Conservation (phyloP, 176 grass and related monocot species). For the Eragrostis curvula region DNA sequence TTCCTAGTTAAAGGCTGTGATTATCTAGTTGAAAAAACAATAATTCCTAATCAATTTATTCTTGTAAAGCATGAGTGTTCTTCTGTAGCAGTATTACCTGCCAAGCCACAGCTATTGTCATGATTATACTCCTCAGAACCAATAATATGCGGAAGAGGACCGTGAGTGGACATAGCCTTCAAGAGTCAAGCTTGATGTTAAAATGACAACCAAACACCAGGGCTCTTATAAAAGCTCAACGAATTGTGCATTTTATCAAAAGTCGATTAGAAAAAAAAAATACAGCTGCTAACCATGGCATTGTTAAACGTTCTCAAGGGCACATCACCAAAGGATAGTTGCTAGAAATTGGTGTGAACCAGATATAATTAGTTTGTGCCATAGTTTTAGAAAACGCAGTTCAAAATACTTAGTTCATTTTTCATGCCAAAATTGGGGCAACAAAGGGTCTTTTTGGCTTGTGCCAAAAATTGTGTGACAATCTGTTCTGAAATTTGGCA, state of each 20-base stretch:
- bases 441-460: background rate
- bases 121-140: conserved; percentile 85
- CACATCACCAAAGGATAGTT: background rate
- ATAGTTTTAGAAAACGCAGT: background rate
- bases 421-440: background rate
- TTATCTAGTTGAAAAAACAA: conserved; percentile 59
- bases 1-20: conserved; percentile 21
- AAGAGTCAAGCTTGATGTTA: conserved; percentile 33
- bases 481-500: background rate
- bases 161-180: conserved; percentile 59
- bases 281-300: background rate
- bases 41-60: conserved; percentile 10
- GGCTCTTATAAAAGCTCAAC: background rate
- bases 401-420: background rate
- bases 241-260: background rate
- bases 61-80: background rate
- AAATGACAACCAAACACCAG: background rate
- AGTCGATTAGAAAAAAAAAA: background rate
- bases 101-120: conserved; percentile 68
- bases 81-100: conserved; percentile 52
- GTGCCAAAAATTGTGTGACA: background rate
- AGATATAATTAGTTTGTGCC: background rate
- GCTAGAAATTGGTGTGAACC: background rate
- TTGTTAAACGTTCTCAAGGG: background rate
- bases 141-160: conserved; percentile 74